phyloP scores from a whole-genome alignment of 208 protist genomes.

The Strigomonas culicis region DNA sequence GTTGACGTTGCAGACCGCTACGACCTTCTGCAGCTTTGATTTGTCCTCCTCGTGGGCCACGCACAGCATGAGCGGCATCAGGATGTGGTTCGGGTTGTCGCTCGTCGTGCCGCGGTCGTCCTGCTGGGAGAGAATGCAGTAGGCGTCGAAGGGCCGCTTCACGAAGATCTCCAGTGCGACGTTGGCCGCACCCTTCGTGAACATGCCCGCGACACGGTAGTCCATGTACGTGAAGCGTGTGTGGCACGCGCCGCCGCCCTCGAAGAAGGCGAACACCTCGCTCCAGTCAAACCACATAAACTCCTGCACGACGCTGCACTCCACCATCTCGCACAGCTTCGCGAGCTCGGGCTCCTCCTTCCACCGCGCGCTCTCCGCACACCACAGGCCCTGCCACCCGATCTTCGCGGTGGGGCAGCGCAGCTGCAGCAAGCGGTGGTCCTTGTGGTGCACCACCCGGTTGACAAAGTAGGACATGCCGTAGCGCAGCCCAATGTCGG shows the following conservation, averaged over 20 bases:
- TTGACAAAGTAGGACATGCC: conserved; percentile 48
- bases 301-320: conserved; percentile 6
- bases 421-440: conserved; percentile 29
- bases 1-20: conserved; percentile 21
- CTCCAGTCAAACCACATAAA: conserved; percentile 53
- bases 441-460: conserved; percentile 22
- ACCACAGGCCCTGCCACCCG: conserved; percentile 29
- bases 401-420: conserved; percentile 22
- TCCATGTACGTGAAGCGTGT: conserved; percentile 25
- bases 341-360: conserved; percentile 25
- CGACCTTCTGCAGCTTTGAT: conserved; percentile 1
- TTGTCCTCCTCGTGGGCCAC: conserved; percentile 13
- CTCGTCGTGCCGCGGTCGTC: conserved; percentile 44
- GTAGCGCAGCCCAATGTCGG: conserved; percentile 23
- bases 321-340: conserved; percentile 15
- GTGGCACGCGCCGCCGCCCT: conserved; percentile 53
- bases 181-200: conserved; percentile 33
- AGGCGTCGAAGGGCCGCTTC: conserved; percentile 26
- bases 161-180: conserved; percentile 43
- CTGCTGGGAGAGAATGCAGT: conserved; percentile 51
- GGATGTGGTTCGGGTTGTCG: conserved; percentile 22
- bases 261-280: conserved; percentile 48
- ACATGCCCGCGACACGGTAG: conserved; percentile 48
- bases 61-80: conserved; percentile 40
- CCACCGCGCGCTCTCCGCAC: conserved; percentile 28